Base-by-base conservation (phyloP, 2,329 filamentous ascomycete genomes). In the Leptodontidium sp. region DNA sequence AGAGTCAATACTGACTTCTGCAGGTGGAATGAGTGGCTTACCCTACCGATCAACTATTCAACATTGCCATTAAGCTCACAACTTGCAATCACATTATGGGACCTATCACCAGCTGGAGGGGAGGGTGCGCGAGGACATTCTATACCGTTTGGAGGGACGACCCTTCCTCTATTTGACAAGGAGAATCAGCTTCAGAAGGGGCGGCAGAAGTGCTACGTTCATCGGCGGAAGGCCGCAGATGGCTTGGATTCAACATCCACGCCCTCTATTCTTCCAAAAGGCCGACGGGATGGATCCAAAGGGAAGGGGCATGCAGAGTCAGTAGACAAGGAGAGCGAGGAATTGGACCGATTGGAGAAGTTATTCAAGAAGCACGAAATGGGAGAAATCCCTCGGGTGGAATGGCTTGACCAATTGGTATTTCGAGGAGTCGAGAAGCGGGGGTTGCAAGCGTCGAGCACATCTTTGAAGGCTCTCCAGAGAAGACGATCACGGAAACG, bases 331-430 rank as follows among this genome's bases (percentile, higher is more conserved):
- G 89, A 97, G 69, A 82, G 82, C n/a, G 90, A 93, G 64, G 96
- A 99, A 80, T 86, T 98, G 70, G 94, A 98, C 75, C 87, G 96
- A 21, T 87, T 99, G 74, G 94, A 98, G 77, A 91, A 89, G 65
- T 81, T 98, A 26, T 92, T 99, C 78, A 99, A 99, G 81, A 97
- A 97, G 81, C 96, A 98, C 77, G 97, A 99, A 78, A 97, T 98
- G 91, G 94, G 94, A 21, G 96, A 99, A 78, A 95, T 99, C 32
- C 90, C 93, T 0, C 89, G 94, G 17, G 92, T 97, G 59, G 93
- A 97, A 75, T 99, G 96, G 97, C 87, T 99, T 53, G 96, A 99
- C 79, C 93, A 96, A 76, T 86, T 98, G 75, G 94, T 98, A 2
- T 99, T 97, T 78, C 90, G 95, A 50, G 91, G 91, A 63, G 90